Conservation (phyloP, 345 rosid species). For the Brassica napus region Da-Ae NC_063435.1:23273501-23274000, state of each 20-base stretch:
- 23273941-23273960: constrained; percentile 95
- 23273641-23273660: constrained; percentile 5
- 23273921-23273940: background rate
- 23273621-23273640: background rate
- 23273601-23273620: background rate
- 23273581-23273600: background rate
- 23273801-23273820: background rate
- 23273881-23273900: background rate
- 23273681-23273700: background rate
- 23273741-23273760: background rate
- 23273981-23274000: constrained; percentile 71
- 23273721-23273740: constrained; percentile 24
- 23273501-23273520: background rate
- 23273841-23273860: constrained; percentile 67
- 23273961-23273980: constrained; percentile 98
- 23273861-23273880: background rate
- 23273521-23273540: constrained; percentile 21
- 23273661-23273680: background rate
- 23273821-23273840: constrained; percentile 69
- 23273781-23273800: background rate
- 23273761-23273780: background rate
- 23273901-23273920: background rate
- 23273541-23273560: constrained; percentile 41
- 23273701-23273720: background rate
- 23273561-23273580: constrained; percentile 35